Evolutionary conservation across 1,139 yeast species (phyloP).

Genomic region (Meyerozyma guilliermondii): DNA sequence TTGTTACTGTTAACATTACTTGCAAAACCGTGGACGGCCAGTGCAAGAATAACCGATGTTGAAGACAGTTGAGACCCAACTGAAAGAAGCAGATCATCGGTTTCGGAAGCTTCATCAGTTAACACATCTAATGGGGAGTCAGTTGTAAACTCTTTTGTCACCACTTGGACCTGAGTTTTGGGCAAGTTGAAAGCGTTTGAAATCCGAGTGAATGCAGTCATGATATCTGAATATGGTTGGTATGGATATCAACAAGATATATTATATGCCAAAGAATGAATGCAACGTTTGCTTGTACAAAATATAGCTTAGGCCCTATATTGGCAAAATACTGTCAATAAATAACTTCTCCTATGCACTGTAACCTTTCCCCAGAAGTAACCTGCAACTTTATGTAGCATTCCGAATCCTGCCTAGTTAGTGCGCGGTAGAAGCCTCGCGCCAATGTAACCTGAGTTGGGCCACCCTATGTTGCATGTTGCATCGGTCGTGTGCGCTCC

Average conservation of each 20-base stretch:
- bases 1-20: neutral
- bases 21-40: neutral
- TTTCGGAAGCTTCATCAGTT: neutral
- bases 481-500: neutral
- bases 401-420: neutral
- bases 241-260: neutral
- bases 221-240: neutral
- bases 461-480: neutral
- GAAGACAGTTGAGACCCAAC: neutral
- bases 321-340: neutral
- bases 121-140: neutral
- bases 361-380: neutral
- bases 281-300: neutral
- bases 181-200: neutral
- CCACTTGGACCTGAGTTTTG: neutral
- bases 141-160: neutral
- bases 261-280: neutral
- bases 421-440: neutral
- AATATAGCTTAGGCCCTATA: neutral
- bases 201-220: neutral
- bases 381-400: conserved; percentile 1
- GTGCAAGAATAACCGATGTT: neutral
- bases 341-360: conserved; percentile 1
- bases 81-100: conserved; percentile 1
- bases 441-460: neutral